Conservation (phyloP, 1,139 yeast species). For the Zhuliangozyma blackwelliae region DNA sequence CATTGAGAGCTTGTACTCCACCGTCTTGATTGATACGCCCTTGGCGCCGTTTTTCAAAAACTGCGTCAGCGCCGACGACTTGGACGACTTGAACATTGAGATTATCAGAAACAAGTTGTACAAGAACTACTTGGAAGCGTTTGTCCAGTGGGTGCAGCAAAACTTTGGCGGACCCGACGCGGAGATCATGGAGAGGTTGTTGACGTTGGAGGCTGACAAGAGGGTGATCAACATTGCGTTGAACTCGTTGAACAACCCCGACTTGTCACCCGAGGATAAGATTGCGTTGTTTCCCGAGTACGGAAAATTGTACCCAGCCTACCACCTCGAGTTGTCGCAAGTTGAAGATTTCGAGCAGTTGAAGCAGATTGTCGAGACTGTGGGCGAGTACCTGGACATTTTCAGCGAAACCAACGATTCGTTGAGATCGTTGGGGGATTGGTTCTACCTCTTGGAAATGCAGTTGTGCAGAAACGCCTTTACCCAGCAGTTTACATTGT, state of each 20-base stretch:
- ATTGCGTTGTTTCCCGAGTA: constrained; percentile 53
- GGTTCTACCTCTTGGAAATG: constrained; percentile 90
- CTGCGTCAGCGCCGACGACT: constrained; percentile 87
- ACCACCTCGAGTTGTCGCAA: constrained; percentile 63
- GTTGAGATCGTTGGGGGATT: constrained; percentile 74
- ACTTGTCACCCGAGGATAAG: constrained; percentile 68
- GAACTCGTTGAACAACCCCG: constrained; percentile 79
- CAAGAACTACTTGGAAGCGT: constrained; percentile 90
- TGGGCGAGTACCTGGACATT: constrained; percentile 70
- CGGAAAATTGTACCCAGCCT: constrained; percentile 78
- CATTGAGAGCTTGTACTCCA: constrained; percentile 83
- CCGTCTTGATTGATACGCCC: constrained; percentile 96
- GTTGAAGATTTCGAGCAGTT: constrained; percentile 87
- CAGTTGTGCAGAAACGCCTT: constrained; percentile 86
- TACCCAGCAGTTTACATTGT: constrained; percentile 91
- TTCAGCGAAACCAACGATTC: constrained; percentile 53
- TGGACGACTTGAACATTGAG: constrained; percentile 94
- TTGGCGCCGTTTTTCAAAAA: constrained; percentile 94
- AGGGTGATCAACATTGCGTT: constrained; percentile 87
- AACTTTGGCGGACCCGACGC: constrained; percentile 71
- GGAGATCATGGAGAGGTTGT: constrained; percentile 72
- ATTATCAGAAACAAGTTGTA: constrained; percentile 87
- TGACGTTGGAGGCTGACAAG: constrained; percentile 92
- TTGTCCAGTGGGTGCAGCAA: constrained; percentile 57
- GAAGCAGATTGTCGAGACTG: constrained; percentile 64